Percentiles rank a stretch among this genome's conserved stretches.
These are phyloP conservation scores for Trifolium fragiferum DNA, from an alignment of 306 rosid genomes.

Conservation along the genomic window DNA sequence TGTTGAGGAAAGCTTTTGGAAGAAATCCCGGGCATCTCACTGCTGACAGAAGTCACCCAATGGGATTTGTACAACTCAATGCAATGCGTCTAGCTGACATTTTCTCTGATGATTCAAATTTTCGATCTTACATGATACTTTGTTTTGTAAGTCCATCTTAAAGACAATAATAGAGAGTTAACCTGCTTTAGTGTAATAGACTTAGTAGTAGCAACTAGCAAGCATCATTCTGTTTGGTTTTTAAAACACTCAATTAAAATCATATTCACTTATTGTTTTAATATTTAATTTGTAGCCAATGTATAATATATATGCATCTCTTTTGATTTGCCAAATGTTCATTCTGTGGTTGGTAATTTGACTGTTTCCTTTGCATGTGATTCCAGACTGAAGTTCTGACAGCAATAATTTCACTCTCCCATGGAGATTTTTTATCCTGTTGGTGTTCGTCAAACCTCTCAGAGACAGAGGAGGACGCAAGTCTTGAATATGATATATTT, in stretches of 20 bases:
- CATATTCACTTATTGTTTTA: not conserved
- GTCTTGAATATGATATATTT: slow-evolving; percentile 80
- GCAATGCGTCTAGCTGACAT: slow-evolving; percentile 96
- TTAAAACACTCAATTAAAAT: slow-evolving; percentile 14
- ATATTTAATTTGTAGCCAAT: slow-evolving; percentile 26
- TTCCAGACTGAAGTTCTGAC: slow-evolving; percentile 89
- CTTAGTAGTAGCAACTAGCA: slow-evolving; percentile 8
- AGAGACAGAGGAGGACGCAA: slow-evolving; percentile 76
- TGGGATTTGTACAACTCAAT: slow-evolving; percentile 91
- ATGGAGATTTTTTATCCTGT: slow-evolving; percentile 79
- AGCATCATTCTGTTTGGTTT: slow-evolving; percentile 19
- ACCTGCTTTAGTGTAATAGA: slow-evolving; percentile 29
- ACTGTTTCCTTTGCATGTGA: slow-evolving; percentile 52
- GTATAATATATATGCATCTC: slow-evolving; percentile 35
- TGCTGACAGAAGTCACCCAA: slow-evolving; percentile 63
- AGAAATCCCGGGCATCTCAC: slow-evolving; percentile 54
- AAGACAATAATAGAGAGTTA: slow-evolving; percentile 27
- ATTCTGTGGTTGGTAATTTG: slow-evolving; percentile 37
- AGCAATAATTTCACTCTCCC: slow-evolving; percentile 82
- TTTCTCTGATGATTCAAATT: slow-evolving; percentile 94
- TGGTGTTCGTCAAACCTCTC: slow-evolving; percentile 96
- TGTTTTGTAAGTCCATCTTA: slow-evolving; percentile 68
- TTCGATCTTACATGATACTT: slow-evolving; percentile 76
- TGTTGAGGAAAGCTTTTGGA: slow-evolving; percentile 74
- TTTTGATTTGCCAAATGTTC: slow-evolving; percentile 41